Base-by-base conservation (phyloP, 768 basidiomycete species). In the Hygrophorus pudorinus region DNA sequence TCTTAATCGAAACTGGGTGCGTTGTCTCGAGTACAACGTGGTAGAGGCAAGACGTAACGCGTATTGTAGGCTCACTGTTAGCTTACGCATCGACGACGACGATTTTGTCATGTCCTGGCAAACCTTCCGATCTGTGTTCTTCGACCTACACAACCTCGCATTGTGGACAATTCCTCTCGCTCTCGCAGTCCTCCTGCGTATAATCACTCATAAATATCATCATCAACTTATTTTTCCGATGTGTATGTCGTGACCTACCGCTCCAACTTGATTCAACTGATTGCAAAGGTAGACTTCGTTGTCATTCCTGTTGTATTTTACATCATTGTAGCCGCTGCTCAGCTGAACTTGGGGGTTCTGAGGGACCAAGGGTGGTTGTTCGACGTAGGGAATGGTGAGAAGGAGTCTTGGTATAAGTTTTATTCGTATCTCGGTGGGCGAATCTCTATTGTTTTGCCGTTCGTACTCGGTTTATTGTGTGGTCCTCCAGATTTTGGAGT, bases 211-310 rank as follows among this genome's bases (percentile, higher is more conserved):
- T 42, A 74, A 71, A 48, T 88, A 67, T 63, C 76, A 83, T 32
- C 90, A 97, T 62, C 92, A 97, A 51, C 72, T 97, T 14, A 73
- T 98, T 55, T 93, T 98, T 59, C 94, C 96, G 2, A 63, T 78
- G 27, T 91, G 87, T 88, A 46, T 54, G 86, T 67, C 42, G 29
- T 43, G 10, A 37, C 43, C 33, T 29, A 42, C 27, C 33, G 21
- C 30, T 21, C 18, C 40, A 28, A 33, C 28, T 38, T 33, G 18
- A 8, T 32, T 41, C 5, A 35, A 36, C 8, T 24, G 8, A 16
- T 6, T 24, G 35, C 14, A 46, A 13, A 1, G 9, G 6, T 47
- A 90, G 87, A 87, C 65, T 91, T 91, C 59, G 60, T 88, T 39
- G 55, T 73, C 33, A 90, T 98, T 47, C 89, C 91, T 1, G 51